These are phyloP conservation scores for Chalara sp. DNA, from an alignment of 2,329 filamentous ascomycete species.

Conservation along the genomic window DNA sequence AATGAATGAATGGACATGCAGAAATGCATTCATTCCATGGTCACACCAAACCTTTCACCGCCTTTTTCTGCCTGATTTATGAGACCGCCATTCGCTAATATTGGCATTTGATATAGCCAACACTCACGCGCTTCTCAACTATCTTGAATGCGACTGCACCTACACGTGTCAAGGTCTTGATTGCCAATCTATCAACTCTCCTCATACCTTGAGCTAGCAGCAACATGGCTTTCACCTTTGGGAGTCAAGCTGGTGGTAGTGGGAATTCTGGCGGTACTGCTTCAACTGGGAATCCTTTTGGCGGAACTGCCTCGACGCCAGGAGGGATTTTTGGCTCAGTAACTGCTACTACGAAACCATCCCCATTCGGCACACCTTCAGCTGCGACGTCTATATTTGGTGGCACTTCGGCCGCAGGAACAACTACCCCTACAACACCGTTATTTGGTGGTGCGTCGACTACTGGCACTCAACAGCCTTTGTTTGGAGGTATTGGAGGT, in stretches of 20 bases:
- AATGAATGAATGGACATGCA: too few species aligned
- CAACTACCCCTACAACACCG: too few species aligned
- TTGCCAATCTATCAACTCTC: too few species aligned
- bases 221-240: not conserved
- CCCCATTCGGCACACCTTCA: not conserved
- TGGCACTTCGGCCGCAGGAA: not conserved
- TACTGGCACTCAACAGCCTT: not conserved
- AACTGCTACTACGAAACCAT: constrained; percentile 8
- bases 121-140: too few species aligned
- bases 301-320: constrained; percentile 15
- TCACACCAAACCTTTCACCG: too few species aligned
- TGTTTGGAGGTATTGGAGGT: constrained; percentile 2
- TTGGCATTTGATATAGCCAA: too few species aligned
- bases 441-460: not conserved
- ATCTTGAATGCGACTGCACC: too few species aligned
- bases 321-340: constrained; percentile 14
- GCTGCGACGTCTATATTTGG: not conserved
- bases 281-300: constrained; percentile 16
- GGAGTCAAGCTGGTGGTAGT: not conserved
- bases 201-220: too few species aligned
- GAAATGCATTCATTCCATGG: too few species aligned
- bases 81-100: too few species aligned
- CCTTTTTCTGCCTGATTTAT: too few species aligned
- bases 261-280: not conserved
- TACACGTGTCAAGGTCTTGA: too few species aligned